Evolutionary conservation across 1,139 yeast species (phyloP).

Genomic region (Candida smagusa): DNA sequence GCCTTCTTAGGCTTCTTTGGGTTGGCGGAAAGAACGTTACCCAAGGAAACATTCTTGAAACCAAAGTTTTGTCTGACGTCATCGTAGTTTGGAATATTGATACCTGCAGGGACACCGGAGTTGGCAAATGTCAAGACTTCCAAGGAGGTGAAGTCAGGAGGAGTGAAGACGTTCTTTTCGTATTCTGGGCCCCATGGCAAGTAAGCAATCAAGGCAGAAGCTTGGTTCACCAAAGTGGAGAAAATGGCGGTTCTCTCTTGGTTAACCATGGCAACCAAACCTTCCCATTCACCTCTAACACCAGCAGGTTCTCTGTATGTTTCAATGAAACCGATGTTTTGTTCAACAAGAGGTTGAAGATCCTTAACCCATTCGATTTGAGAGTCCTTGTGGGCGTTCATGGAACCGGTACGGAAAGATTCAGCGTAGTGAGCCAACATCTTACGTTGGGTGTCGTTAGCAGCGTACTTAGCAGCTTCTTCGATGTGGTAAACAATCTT

Average conservation of each 20-base stretch:
- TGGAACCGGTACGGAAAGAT: slow-evolving; percentile 77
- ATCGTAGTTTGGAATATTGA: slow-evolving; percentile 88
- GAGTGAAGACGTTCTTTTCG: slow-evolving; percentile 83
- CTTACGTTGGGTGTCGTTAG: slow-evolving; percentile 66
- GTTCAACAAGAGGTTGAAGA: slow-evolving; percentile 70
- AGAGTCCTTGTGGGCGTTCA: slow-evolving; percentile 80
- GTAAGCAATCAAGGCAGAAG: slow-evolving; percentile 58
- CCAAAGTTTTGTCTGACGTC: slow-evolving; percentile 81
- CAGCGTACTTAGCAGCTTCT: slow-evolving; percentile 59
- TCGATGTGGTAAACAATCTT: slow-evolving; percentile 54
- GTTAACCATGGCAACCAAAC: slow-evolving; percentile 88
- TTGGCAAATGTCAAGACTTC: slow-evolving; percentile 90
- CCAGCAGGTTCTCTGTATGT: slow-evolving; percentile 92
- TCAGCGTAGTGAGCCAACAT: slow-evolving; percentile 66
- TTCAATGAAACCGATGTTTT: slow-evolving; percentile 87
- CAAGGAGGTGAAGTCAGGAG: slow-evolving; percentile 87
- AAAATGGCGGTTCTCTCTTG: slow-evolving; percentile 82
- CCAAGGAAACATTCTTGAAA: slow-evolving; percentile 84
- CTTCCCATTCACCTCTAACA: slow-evolving; percentile 93
- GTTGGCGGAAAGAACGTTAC: slow-evolving; percentile 74
- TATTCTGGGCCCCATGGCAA: slow-evolving; percentile 75
- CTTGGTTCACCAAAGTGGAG: slow-evolving; percentile 62
- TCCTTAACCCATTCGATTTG: slow-evolving; percentile 89
- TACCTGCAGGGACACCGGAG: slow-evolving; percentile 89
- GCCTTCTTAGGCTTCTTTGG: slow-evolving; percentile 59